Conservation (phyloP, 495 filamentous ascomycete genomes). For the Chlorociboria aeruginascens region DNA sequence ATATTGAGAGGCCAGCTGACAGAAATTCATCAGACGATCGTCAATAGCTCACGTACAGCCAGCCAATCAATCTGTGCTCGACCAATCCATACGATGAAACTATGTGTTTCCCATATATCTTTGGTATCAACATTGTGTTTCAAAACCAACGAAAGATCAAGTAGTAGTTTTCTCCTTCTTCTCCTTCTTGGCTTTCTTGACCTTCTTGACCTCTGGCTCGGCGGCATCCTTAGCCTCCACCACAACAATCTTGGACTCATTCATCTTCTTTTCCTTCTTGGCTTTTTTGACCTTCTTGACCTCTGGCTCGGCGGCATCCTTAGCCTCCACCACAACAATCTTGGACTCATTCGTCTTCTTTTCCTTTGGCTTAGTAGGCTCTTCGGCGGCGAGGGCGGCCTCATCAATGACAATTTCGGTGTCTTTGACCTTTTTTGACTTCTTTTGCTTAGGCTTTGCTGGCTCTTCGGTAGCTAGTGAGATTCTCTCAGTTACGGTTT, state of each 20-base stretch:
- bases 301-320: neutral
- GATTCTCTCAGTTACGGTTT: neutral
- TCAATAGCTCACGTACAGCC: too few species aligned
- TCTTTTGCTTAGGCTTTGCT: neutral
- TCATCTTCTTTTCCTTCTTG: slow-evolving; percentile 21
- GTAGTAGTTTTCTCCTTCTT: neutral
- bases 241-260: slow-evolving; percentile 1
- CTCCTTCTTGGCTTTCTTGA: slow-evolving; percentile 4
- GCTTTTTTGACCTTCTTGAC: too few species aligned
- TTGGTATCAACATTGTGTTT: too few species aligned
- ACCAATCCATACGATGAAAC: too few species aligned
- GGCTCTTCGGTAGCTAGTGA: neutral
- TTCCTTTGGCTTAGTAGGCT: slow-evolving; percentile 20
- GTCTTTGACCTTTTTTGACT: neutral
- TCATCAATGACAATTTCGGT: neutral
- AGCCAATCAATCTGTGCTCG: too few species aligned
- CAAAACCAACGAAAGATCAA: too few species aligned
- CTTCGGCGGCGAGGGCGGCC: neutral
- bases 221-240: neutral
- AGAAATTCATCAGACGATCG: too few species aligned
- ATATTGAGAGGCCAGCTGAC: too few species aligned
- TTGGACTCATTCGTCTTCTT: slow-evolving; percentile 5
- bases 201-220: slow-evolving; percentile 1
- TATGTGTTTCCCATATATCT: too few species aligned
- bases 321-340: neutral